Conservation (phyloP, 2,329 filamentous ascomycete species). For the Cytospora schulzeri region DNA sequence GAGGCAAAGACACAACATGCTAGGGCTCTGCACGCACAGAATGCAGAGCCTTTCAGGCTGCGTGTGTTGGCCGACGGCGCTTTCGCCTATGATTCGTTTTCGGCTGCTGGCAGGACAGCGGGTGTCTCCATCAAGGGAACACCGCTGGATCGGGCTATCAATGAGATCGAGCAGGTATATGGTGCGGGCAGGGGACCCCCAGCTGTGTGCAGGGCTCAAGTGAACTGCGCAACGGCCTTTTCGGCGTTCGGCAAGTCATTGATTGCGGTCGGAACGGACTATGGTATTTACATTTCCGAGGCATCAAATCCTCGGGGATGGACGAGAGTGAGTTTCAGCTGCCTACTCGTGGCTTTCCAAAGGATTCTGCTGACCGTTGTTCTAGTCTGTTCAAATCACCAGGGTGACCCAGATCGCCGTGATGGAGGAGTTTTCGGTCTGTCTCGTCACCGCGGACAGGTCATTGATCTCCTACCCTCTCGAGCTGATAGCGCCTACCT, state of each 20-base stretch:
- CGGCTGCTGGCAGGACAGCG: constrained; percentile 59
- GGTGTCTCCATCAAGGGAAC: constrained; percentile 84
- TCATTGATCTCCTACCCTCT: constrained; percentile 91
- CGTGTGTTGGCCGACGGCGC: constrained; percentile 90
- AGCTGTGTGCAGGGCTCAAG: constrained; percentile 79
- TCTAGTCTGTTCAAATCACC: constrained; percentile 71
- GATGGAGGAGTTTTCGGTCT: constrained; percentile 92
- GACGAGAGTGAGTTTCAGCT: constrained; percentile 67
- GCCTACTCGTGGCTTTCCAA: constrained; percentile 5
- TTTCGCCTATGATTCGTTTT: constrained; percentile 75
- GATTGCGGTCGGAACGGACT: constrained; percentile 93
- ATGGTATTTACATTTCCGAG: constrained; percentile 88
- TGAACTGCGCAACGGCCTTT: constrained; percentile 94
- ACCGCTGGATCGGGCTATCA: constrained; percentile 86
- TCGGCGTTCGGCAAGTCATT: constrained; percentile 80
- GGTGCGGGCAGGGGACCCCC: constrained; percentile 70
- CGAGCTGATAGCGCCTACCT: constrained; percentile 73
- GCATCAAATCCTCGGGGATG: constrained; percentile 88
- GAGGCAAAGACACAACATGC: constrained; percentile 95
- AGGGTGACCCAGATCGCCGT: constrained; percentile 92
- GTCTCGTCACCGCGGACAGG: constrained; percentile 88
- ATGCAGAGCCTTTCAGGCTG: constrained; percentile 92
- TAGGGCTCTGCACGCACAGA: constrained; percentile 83
- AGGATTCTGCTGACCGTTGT: constrained; percentile 28
- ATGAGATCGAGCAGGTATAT: constrained; percentile 81